Percentiles rank a stretch among this genome's conserved stretches.
These are phyloP conservation scores for Hsuehochloa calcarea DNA, from an alignment of 176 grass and related monocot genomes.

Conservation along the genomic window DNA sequence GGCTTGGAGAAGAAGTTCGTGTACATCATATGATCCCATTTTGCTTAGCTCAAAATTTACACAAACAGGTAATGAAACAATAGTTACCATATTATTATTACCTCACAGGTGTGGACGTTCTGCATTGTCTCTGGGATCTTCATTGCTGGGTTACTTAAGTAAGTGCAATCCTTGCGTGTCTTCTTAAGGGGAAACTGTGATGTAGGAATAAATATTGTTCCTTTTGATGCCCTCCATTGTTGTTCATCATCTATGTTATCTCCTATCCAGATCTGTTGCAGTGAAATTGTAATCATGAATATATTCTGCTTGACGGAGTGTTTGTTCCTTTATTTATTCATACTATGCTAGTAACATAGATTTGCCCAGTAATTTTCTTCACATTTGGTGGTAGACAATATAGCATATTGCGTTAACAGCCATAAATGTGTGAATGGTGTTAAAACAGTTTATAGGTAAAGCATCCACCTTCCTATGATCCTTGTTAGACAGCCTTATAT, in stretches of 20 bases:
- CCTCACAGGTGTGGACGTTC: constrained; percentile 81
- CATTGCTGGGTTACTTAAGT: constrained; percentile 71
- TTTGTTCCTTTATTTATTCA: constrained; percentile 17
- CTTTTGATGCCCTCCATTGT: constrained; percentile 57
- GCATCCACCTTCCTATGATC: background rate
- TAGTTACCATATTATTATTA: constrained; percentile 25
- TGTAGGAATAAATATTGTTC: constrained; percentile 57
- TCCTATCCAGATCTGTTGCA: constrained; percentile 70
- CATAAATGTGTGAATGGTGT: constrained; percentile 2
- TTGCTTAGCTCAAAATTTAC: constrained; percentile 6
- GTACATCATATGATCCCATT: background rate
- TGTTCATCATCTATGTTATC: constrained; percentile 65
- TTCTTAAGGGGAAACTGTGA: constrained; percentile 76
- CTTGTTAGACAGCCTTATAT: too few relatives aligned
- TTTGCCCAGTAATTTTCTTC: background rate
- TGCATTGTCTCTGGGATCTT: constrained; percentile 65
- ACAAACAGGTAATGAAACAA: background rate
- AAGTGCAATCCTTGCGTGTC: constrained; percentile 67
- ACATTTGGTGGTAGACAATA: background rate
- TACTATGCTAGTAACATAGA: background rate
- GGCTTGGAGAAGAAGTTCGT: background rate
- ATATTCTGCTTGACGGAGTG: constrained; percentile 2
- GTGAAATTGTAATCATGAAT: constrained; percentile 15
- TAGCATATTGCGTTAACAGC: background rate
- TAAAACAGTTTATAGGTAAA: background rate